Percentiles rank a stretch among this genome's conserved stretches.
Evolutionary conservation across 2,329 filamentous ascomycete species (phyloP).

Genomic region (Dichotomopilus funicola): DNA sequence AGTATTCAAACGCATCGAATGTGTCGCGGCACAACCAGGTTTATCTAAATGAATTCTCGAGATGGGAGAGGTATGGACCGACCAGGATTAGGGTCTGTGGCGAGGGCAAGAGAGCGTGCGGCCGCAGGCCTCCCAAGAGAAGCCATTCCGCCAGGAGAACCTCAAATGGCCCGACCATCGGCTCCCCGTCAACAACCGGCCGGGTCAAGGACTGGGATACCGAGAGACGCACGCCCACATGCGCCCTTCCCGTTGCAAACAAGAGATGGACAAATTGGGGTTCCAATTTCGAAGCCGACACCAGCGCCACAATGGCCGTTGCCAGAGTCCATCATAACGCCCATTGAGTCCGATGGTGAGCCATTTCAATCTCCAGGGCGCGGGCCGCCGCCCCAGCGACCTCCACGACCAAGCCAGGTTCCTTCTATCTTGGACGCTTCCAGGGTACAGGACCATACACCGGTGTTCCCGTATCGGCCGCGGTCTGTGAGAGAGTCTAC

Average conservation of each 20-base stretch:
- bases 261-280: conserved; percentile 34
- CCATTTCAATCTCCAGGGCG: conserved; percentile 47
- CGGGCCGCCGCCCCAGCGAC: conserved; percentile 49
- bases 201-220: conserved; percentile 20
- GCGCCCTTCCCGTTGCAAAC: conserved; percentile 31
- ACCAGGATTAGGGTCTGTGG: conserved; percentile 42
- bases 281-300: conserved; percentile 48
- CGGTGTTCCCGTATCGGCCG: conserved; percentile 44
- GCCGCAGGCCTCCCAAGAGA: conserved; percentile 31
- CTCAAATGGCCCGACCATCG: conserved; percentile 25
- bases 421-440: conserved; percentile 54
- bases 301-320: conserved; percentile 52
- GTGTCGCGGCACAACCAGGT: conserved; percentile 23
- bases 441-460: conserved; percentile 49
- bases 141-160: conserved; percentile 18
- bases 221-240: conserved; percentile 29
- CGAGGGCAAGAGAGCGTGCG: conserved; percentile 48
- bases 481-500: conserved; percentile 32
- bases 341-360: conserved; percentile 30
- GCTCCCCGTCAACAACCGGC: conserved; percentile 27
- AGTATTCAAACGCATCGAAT: conserved; percentile 23
- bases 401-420: conserved; percentile 53
- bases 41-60: conserved; percentile 50
- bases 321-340: conserved; percentile 33
- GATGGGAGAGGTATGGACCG: conserved; percentile 49